Evolutionary conservation across 139 green algal genomes (phyloP).

Genomic region (Diplosphaera chodatii): DNA sequence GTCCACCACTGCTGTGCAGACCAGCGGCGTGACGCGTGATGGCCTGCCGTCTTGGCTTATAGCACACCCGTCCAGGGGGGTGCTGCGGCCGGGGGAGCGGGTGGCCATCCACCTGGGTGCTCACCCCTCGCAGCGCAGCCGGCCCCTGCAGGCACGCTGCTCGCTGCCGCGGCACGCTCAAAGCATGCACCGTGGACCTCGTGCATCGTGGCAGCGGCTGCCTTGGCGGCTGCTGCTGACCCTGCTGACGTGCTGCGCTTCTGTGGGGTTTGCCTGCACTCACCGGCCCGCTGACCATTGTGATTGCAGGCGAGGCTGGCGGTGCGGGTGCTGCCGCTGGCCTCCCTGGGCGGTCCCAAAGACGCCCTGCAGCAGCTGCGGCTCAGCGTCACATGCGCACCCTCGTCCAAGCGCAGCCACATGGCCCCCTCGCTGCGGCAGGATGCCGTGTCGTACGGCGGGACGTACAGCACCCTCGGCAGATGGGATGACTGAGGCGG

Average conservation of each 20-base stretch:
- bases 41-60: not conserved
- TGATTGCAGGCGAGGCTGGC: constrained; percentile 4
- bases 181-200: no score
- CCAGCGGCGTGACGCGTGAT: no score
- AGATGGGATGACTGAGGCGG: no score
- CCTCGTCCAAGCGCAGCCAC: no score
- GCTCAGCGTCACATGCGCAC: not conserved
- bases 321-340: not conserved
- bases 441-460: not conserved
- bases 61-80: not conserved
- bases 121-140: not conserved
- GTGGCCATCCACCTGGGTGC: not conserved
- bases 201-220: no score
- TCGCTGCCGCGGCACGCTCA: no score
- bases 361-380: not conserved
- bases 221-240: no score
- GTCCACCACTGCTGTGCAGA: no score
- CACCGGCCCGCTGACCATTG: no score
- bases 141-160: not conserved
- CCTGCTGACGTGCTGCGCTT: no score
- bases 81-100: not conserved
- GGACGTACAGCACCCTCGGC: no score
- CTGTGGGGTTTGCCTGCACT: no score
- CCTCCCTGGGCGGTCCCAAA: not conserved
- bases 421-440: not conserved